phyloP scores from a whole-genome alignment of 768 basidiomycete species.

The Strobilomyces confusus region DNA sequence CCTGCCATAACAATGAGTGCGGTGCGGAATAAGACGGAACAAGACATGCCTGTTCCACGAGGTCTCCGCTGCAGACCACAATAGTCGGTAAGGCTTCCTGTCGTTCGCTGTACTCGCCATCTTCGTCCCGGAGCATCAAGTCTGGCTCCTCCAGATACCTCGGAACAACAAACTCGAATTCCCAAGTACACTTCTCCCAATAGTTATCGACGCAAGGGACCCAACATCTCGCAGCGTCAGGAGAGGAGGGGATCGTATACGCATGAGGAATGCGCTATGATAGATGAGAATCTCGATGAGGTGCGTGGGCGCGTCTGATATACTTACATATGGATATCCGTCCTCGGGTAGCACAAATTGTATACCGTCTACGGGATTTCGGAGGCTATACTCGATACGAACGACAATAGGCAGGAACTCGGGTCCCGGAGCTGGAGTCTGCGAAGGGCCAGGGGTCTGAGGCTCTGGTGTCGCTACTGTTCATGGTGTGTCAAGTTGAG shows the following conservation, averaged over 20 bases:
- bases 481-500: conserved; percentile 6
- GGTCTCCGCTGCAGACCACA: conserved; percentile 91
- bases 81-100: conserved; percentile 70
- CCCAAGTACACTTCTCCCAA: conserved; percentile 98
- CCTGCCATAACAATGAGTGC: conserved; percentile 40
- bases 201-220: conserved; percentile 94
- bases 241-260: conserved; percentile 82
- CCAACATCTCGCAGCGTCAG: conserved; percentile 95
- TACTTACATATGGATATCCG: conserved; percentile 77
- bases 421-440: conserved; percentile 37
- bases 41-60: conserved; percentile 79
- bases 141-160: conserved; percentile 64
- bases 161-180: conserved; percentile 94
- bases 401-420: conserved; percentile 77
- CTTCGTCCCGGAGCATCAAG: conserved; percentile 33
- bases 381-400: conserved; percentile 75
- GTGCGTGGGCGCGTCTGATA: conserved; percentile 3
- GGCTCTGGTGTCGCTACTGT: conserved; percentile 81
- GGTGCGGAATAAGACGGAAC: conserved; percentile 3
- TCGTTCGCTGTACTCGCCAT: conserved; percentile 43
- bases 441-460: conserved; percentile 53
- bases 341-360: conserved; percentile 82
- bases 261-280: conserved; percentile 86
- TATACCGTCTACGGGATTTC: conserved; percentile 79
- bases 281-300: conserved; percentile 13